These are phyloP conservation scores for Wallacemonas collosoma DNA, from an alignment of 208 protist genomes.

Conservation along the genomic window DNA sequence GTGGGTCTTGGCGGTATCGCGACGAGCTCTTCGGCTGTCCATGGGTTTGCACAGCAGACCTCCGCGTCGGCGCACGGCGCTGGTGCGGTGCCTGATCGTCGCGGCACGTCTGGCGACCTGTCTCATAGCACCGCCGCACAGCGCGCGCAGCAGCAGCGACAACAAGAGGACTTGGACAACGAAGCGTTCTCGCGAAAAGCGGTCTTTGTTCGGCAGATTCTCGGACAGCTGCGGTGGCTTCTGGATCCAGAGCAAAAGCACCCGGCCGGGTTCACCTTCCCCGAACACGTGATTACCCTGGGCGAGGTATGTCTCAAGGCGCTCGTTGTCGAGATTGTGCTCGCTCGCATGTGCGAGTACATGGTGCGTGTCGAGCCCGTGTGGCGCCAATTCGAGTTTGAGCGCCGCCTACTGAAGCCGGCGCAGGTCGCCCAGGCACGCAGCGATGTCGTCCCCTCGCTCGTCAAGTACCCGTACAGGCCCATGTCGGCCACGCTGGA, in stretches of 20 bases:
- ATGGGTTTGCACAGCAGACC: conserved; percentile 52
- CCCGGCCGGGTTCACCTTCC: conserved; percentile 82
- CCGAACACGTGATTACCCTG: conserved; percentile 71
- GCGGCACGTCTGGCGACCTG: neutral
- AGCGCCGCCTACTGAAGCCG: conserved; percentile 66
- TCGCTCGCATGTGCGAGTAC: conserved; percentile 87
- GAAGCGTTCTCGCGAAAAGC: conserved; percentile 90
- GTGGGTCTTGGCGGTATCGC: conserved; percentile 85
- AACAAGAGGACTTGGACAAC: conserved; percentile 68
- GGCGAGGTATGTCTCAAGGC: conserved; percentile 82
- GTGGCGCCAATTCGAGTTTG: conserved; percentile 81
- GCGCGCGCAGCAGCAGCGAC: conserved; percentile 15
- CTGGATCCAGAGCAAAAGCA: conserved; percentile 70
- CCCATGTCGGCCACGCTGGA: conserved; percentile 57
- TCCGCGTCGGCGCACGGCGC: too few relatives aligned
- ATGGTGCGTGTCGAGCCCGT: conserved; percentile 89
- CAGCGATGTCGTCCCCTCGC: conserved; percentile 60
- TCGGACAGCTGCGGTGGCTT: conserved; percentile 90
- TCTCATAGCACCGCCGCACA: conserved; percentile 5
- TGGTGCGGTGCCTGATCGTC: too few relatives aligned
- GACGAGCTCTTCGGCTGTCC: conserved; percentile 54
- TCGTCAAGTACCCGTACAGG: conserved; percentile 65
- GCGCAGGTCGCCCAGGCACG: conserved; percentile 29
- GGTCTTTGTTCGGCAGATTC: conserved; percentile 82
- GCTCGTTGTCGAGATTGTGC: conserved; percentile 81